Base-by-base conservation (phyloP, 108 stramenopile genomes). In the Cylindrotheca fusiformis region DNA sequence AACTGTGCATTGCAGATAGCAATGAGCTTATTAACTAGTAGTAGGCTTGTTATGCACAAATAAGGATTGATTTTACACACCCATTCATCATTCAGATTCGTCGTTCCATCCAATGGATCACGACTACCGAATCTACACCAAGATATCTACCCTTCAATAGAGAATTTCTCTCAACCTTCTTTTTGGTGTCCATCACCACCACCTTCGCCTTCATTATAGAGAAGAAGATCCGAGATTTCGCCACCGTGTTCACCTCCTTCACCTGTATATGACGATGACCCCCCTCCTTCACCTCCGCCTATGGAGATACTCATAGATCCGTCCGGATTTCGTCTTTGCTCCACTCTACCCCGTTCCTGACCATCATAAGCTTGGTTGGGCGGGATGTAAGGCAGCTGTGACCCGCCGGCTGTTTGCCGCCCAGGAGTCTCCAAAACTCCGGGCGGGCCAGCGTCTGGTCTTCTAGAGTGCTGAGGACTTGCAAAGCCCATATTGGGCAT, bases 271-370 rank as follows among this genome's bases (percentile, higher is more conserved):
- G 25, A 55, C 4, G 47, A 26, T n/a, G n/a, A n/a, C n/a, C n/a
- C n/a, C n/a, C 51, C 64, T 28, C 58, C 72, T 2, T 6, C 48
- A 1, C 52, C 59, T 19, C 72, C 72, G 12, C 72, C 78, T 44
- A 83, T 79, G 2, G 78, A 79, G 28, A 83, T 83, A 36, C 74
- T 83, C 71, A 79, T 76, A 0, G 78, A 76, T 20, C 82, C 82
- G 56, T 83, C 82, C n/a, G 82, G 67, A 58, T 83, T 58, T 8
- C 78, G 77, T 20, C 78, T 62, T 49, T 83, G 77, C 46, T 78
- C 77, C 41, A 83, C 78, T n/a, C 69, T 50, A n/a, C 45, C 55
- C 10, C 24, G 47, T 24, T 27, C 33, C 2, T 45, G 62, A 26
- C 31, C 33, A 14, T 62, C 78, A 36, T 78, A 76, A 4, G 59